These are phyloP conservation scores for Catharanthus roseus DNA, from an alignment of 257 asterid genomes.

Conservation along the genomic window DNA sequence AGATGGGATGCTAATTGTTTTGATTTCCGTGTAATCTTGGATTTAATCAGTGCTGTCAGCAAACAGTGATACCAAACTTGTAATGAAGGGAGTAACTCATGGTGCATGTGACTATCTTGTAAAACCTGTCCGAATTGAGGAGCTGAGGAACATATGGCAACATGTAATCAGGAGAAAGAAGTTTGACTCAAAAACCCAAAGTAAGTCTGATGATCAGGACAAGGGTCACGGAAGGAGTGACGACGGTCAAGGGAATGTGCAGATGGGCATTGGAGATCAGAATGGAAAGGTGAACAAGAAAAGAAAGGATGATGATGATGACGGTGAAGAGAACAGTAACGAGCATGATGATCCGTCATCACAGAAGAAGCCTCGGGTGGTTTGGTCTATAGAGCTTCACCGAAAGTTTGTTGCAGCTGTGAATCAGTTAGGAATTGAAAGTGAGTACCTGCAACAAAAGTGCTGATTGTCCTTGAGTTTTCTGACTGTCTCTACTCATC, in stretches of 20 bases:
- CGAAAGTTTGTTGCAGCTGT: constrained; percentile 81
- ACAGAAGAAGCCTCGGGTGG: constrained; percentile 80
- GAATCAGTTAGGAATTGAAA: constrained; percentile 81
- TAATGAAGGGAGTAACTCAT: constrained; percentile 72
- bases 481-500: constrained; percentile 4
- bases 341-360: constrained; percentile 57
- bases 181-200: constrained; percentile 30
- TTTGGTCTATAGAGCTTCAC: constrained; percentile 93
- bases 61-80: constrained; percentile 63
- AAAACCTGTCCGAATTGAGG: constrained; percentile 77
- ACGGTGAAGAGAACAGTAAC: constrained; percentile 43
- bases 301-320: constrained; percentile 84
- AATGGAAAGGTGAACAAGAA: constrained; percentile 50
- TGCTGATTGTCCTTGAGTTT: neutral
- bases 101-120: constrained; percentile 94
- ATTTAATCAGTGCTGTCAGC: constrained; percentile 72
- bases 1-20: neutral
- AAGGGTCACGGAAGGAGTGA: constrained; percentile 40
- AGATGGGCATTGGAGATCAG: constrained; percentile 44
- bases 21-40: constrained; percentile 14
- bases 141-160: constrained; percentile 80
- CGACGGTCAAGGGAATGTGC: constrained; percentile 35
- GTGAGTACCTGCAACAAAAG: constrained; percentile 30
- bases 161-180: constrained; percentile 72
- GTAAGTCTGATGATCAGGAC: constrained; percentile 30